Evolutionary conservation across 2,329 filamentous ascomycete species (phyloP).

Genomic region (Lasiodiplodia gonubiensis): DNA sequence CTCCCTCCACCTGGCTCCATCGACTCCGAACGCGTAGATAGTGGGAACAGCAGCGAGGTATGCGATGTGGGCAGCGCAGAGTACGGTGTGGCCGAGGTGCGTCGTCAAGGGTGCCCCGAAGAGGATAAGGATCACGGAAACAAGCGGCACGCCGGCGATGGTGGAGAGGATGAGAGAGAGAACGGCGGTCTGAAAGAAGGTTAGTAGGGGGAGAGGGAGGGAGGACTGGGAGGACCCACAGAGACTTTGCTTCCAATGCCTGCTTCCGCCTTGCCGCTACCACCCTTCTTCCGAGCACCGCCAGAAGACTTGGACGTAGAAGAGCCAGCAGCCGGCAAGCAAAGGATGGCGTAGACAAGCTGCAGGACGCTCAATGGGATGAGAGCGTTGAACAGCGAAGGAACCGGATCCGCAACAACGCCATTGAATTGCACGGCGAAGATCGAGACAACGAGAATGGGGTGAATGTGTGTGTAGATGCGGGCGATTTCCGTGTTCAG

Average conservation of each 20-base stretch:
- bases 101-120: constrained; percentile 91
- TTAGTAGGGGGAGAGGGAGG: neutral
- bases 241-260: constrained; percentile 42
- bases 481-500: constrained; percentile 56
- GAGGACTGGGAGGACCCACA: constrained; percentile 42
- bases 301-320: constrained; percentile 59
- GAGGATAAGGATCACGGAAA: constrained; percentile 72
- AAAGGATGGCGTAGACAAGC: constrained; percentile 62
- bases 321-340: constrained; percentile 58
- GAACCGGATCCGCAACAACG: constrained; percentile 73
- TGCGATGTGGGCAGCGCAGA: constrained; percentile 81
- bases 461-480: constrained; percentile 70
- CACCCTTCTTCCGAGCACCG: constrained; percentile 59
- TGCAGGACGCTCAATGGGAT: constrained; percentile 70
- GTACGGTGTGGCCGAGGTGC: constrained; percentile 76
- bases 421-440: constrained; percentile 68
- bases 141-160: constrained; percentile 61
- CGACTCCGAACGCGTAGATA: constrained; percentile 84
- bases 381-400: constrained; percentile 66
- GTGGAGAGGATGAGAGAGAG: constrained; percentile 68
- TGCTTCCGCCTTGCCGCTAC: constrained; percentile 43
- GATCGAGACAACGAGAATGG: constrained; percentile 68
- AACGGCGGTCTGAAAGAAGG: constrained; percentile 65
- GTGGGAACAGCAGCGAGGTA: constrained; percentile 79
- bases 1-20: constrained; percentile 71